Evolutionary conservation across 129 eudicot species (phyloP), one percentile per base, ranked within the genome.

Genomic region (Pulicaria dysenterica): DNA sequence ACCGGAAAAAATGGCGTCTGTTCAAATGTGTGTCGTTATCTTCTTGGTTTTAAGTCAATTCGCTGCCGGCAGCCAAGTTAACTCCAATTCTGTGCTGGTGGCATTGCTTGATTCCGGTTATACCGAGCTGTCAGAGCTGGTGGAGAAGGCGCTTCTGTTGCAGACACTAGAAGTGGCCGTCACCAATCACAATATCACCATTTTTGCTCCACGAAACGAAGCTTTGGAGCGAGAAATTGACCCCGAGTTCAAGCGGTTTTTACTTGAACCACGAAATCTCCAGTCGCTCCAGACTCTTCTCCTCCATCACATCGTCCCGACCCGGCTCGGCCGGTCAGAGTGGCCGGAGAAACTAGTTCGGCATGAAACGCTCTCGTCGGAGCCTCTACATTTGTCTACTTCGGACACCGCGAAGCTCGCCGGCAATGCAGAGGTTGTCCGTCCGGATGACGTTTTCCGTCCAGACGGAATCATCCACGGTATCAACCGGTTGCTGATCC

Each of bases 121-220:
- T 62, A 85, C 96, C 24, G 95, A 89, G 69, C 85, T 92, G 45
- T 73, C 98, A 0, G 98, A 92, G 80, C 90, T 92, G 9, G 89
- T 92, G 13, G 98, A 92, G 58, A 92, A 89, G 49, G 98, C 96
- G 3, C 87, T 92, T 0, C 49, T 92, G 16, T 64, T 92, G 2
- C 90, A 87, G 51, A 72, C 77, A 1, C 85, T 92, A 0, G 98
- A 92, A 73, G 79, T 78, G 1, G 80, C 96, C 0, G 89, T 92
- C 3, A 51, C 81, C 0, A 74, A 70, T 40, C 86, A 86, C 62
- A 92, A 92, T 50, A 81, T 92, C 62, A 92, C 98, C 62, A 87
- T 92, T 59, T 92, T 92, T n/a, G 98, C 98, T 0, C 98, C 98
- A 6, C 80, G 64, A 34, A 92, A 92, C 54, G 88, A 89, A 55